Base-by-base conservation (phyloP, 164 flowering plant species). In the Stephania japonica region DNA sequence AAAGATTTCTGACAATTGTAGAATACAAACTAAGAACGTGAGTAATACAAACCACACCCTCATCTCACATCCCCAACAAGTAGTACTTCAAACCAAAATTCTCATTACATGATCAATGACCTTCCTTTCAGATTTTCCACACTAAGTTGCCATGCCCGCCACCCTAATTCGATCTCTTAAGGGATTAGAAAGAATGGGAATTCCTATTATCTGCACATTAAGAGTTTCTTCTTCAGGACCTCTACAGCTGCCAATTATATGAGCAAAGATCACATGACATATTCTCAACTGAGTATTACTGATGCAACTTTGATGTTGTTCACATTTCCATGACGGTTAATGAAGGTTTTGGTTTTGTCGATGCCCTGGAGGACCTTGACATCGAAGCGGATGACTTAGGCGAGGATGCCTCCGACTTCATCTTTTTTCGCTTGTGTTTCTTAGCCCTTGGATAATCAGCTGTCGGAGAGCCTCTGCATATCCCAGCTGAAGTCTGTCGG, bases 361-460 rank as follows among this genome's bases (percentile, higher is more conserved):
- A 56, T 8, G 77, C 19, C 42, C 75, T 23, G 24, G 79, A 71
- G 3, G 77, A 63, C 21, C 65, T 9, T 12, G 80, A 78, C 21
- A 47, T 47, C 16, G 13, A 47, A 47, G 53, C 12, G 13, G 72
- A 19, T 3, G 75, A 72, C 26, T 64, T 41, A 5, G 76, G 65
- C 18, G 78, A 71, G 42, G 77, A 74, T 23, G 66, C 27, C n/a
- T 24, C 26, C 13, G 78, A 71, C 76, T 80, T 80, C 24, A 56
- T 50, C 74, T 77, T 80, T 61, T 80, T 80, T 42, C 70, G 47
- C 26, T 72, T 77, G 25, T 74, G 69, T 56, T 80, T 77, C 73
- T 72, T 80, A 53, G 27, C 56, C 64, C 65, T 76, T 24, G 80
- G 77, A 75, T 47, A 68, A 0, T 81, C 82, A 6, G 66, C 42